A percentile compares a stretch with the other conserved stretches of the same genome.
Evolutionary conservation across 371 early-diverging fungal species (phyloP).

Genomic region (Nematocida sp.): DNA sequence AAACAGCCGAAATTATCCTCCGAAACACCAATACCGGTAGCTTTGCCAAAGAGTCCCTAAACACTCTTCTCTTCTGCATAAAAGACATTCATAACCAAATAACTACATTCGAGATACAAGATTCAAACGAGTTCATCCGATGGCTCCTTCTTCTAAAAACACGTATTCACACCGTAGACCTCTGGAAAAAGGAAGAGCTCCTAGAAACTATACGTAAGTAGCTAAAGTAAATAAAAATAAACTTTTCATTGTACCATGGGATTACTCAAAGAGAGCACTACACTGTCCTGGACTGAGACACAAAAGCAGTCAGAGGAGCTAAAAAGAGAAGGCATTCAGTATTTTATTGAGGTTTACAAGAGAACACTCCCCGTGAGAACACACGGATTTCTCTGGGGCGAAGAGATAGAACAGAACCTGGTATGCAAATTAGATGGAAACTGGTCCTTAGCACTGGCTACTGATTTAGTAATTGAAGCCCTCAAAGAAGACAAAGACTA

Average conservation of each 20-base stretch:
- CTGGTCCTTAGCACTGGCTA: conserved; percentile 38
- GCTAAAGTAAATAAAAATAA: conserved; percentile 1
- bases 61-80: neutral
- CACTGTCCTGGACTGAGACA: conserved; percentile 47
- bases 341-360: conserved; percentile 53
- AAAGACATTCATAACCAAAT: conserved; percentile 2
- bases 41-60: conserved; percentile 14
- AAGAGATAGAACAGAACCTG: conserved; percentile 57
- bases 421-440: neutral
- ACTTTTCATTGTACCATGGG: conserved; percentile 51
- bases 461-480: conserved; percentile 11
- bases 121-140: conserved; percentile 29
- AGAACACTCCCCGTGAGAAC: neutral
- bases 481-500: neutral
- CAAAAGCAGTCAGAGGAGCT: conserved; percentile 14
- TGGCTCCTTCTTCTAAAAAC: conserved; percentile 35
- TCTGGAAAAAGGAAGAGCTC: conserved; percentile 30
- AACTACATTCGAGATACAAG: neutral
- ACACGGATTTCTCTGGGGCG: conserved; percentile 53
- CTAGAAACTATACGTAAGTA: conserved; percentile 20
- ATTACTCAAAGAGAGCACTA: conserved; percentile 42
- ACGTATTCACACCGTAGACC: conserved; percentile 39
- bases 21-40: conserved; percentile 34
- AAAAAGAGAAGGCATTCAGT: conserved; percentile 53
- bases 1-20: conserved; percentile 2